Conservation (phyloP, 2,329 filamentous ascomycete species). For the Curvularia hawaiiensis region DNA sequence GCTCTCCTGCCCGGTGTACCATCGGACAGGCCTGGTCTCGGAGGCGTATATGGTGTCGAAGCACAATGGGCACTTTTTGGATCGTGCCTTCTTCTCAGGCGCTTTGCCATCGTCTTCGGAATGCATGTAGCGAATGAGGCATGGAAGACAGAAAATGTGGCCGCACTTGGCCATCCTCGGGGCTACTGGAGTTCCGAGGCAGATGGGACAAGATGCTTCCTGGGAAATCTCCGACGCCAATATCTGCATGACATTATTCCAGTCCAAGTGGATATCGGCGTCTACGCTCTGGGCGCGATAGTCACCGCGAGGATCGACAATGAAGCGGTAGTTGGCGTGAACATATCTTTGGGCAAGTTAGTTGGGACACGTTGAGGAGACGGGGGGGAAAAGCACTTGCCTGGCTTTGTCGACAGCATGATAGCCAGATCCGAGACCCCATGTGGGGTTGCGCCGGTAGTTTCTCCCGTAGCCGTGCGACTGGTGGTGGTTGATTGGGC, state of each 20-base stretch:
- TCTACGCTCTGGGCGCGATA: conserved; percentile 83
- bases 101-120: conserved; percentile 68
- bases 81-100: conserved; percentile 73
- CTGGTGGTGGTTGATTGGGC: conserved; percentile 65
- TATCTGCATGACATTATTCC: conserved; percentile 88
- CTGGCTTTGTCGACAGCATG: conserved; percentile 90
- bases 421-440: conserved; percentile 86
- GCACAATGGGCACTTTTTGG: conserved; percentile 97
- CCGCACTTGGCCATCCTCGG: conserved; percentile 97
- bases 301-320: conserved; percentile 80
- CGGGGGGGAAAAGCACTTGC: conserved; percentile 50
- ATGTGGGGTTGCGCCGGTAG: conserved; percentile 72
- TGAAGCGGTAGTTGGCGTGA: conserved; percentile 96
- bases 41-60: conserved; percentile 92
- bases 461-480: conserved; percentile 59
- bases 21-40: conserved; percentile 86
- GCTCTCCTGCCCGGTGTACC: conserved; percentile 88
- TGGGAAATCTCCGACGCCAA: conserved; percentile 91
- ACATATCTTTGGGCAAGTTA: conserved; percentile 67
- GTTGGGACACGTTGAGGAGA: background rate
- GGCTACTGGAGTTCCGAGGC: conserved; percentile 87
- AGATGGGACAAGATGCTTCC: conserved; percentile 88
- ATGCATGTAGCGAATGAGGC: conserved; percentile 94
- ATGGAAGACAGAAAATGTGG: conserved; percentile 95
- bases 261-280: conserved; percentile 87